Conservation (phyloP, 495 filamentous ascomycete species). For the Annulohypoxylon maeteangense region DNA sequence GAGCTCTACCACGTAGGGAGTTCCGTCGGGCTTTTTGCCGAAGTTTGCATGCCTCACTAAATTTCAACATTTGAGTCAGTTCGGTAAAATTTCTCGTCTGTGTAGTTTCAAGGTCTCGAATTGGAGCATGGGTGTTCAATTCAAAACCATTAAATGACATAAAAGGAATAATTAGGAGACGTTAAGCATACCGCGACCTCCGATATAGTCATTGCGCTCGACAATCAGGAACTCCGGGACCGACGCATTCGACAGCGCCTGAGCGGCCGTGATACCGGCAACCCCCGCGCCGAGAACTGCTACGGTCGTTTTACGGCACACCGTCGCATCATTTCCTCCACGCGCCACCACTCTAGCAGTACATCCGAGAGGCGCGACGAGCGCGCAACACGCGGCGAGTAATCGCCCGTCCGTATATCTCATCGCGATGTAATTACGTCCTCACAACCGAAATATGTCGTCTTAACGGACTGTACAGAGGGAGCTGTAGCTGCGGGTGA, state of each 20-base stretch:
- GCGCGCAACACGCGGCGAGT: conserved; percentile 27
- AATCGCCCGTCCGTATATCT: conserved; percentile 12
- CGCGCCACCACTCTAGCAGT: conserved; percentile 12
- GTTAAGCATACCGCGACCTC: conserved; percentile 59
- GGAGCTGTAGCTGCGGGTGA: not conserved
- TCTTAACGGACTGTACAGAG: not conserved
- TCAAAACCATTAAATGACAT: not conserved
- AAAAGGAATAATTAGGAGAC: not conserved
- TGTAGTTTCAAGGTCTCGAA: too few species aligned
- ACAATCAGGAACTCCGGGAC: conserved; percentile 76
- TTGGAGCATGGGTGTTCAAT: too few species aligned
- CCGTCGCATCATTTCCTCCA: not conserved
- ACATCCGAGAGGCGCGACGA: conserved; percentile 24
- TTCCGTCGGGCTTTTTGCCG: conserved; percentile 61
- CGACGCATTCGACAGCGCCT: conserved; percentile 71
- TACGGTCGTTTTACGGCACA: conserved; percentile 55
- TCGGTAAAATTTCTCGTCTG: too few species aligned
- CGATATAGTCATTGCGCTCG: conserved; percentile 72
- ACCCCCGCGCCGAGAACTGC: conserved; percentile 67
- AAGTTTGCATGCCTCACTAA: conserved; percentile 64
- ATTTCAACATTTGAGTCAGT: conserved; percentile 21
- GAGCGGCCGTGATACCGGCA: conserved; percentile 77
- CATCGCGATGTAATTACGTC: conserved; percentile 24
- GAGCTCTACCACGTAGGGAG: conserved; percentile 71
- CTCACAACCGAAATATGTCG: not conserved